Evolutionary conservation across 2,329 filamentous ascomycete species (phyloP), one percentile per base, ranked within the genome.

Genomic region (Tolypocladium tundrense): DNA sequence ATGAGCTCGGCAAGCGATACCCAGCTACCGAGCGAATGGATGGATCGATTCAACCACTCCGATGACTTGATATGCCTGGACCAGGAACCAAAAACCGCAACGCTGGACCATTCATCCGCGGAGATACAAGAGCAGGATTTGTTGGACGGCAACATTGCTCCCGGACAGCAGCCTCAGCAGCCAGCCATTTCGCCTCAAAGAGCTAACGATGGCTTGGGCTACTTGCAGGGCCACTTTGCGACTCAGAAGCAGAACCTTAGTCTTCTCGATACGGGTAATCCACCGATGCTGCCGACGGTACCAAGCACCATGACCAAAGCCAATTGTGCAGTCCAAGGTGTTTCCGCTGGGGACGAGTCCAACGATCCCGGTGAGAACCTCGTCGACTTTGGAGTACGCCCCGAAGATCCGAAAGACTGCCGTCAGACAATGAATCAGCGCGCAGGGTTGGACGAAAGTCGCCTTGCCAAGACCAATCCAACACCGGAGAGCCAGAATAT

Each of bases 11-110:
- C 5, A 14, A 21, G 7, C n/a, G 1, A 37, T n/a, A 8, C 11
- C 6, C 31, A 35, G 31, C 19, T 14, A 24, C 40, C 3, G 4
- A 40, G 35, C 16, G 13, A 41, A 13, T 11, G 4, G 7, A 24
- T 19, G 24, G 35, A n/a, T 8, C 24, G n/a, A 2, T 58, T 58
- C 33, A 35, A 58, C 27, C 16, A 35, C 24, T 60, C 58, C 27
- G 31, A 56, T 33, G 51, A 58, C 41, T 24, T 61, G 3, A 55
- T 61, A 45, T 55, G 27, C 43, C 54, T 61, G 2, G 19, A 35
- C 19, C 16, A 33, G 5, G 27, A 33, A 33, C 8, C 7, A n/a
- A 16, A 16, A 50, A n/a, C 6, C 8, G 7, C 16, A 16, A 16
- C 24, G 24, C 13, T 10, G 24, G 24, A 19, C 4, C 16, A 19